Conservation (phyloP, 371 early-diverging fungal genomes). For the Mortierella sp. region DNA sequence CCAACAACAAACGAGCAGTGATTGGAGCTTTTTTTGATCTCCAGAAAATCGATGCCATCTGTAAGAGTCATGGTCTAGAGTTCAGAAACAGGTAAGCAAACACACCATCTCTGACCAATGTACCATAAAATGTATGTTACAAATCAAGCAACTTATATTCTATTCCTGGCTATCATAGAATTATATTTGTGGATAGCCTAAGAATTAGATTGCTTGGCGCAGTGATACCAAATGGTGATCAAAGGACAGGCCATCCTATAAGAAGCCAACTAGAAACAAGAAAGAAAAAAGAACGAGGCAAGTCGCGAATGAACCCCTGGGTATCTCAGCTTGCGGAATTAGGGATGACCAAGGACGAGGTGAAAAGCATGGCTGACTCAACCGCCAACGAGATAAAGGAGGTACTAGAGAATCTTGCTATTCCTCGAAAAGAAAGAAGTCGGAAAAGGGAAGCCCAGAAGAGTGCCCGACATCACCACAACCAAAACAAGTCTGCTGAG, state of each 20-base stretch:
- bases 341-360: not conserved
- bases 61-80: not conserved
- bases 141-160: not conserved
- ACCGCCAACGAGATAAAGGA: not conserved
- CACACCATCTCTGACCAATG: not conserved
- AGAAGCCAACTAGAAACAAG: too few relatives aligned
- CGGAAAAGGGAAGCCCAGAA: not conserved
- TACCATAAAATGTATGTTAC: not conserved
- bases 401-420: not conserved
- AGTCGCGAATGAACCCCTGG: not conserved
- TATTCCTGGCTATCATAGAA: not conserved
- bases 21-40: slow-evolving; percentile 2
- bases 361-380: not conserved
- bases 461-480: not conserved
- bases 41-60: not conserved
- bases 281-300: not conserved
- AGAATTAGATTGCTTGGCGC: not conserved
- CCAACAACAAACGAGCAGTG: not conserved
- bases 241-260: too few relatives aligned
- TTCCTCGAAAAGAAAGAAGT: not conserved
- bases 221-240: too few relatives aligned
- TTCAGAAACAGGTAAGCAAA: not conserved
- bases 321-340: not conserved
- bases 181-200: not conserved
- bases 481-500: not conserved